A percentile compares a stretch with the other conserved stretches of the same genome.
Evolutionary conservation across 2,329 filamentous ascomycete genomes (phyloP).

Genomic region (Apiospora arundinis): DNA sequence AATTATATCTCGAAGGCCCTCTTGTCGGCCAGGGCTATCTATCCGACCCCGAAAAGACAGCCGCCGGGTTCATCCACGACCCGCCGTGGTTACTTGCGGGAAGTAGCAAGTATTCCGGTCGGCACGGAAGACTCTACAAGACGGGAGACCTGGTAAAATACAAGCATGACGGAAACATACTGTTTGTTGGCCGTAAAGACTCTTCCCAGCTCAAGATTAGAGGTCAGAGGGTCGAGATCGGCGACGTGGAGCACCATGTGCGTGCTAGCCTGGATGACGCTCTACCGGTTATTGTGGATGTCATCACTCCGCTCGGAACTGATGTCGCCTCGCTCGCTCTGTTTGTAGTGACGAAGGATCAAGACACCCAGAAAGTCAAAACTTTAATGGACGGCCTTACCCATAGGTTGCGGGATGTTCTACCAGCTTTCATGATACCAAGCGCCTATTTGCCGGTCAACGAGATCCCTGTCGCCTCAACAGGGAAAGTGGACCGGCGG

Average conservation of each 20-base stretch:
- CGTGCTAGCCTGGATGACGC: slow-evolving; percentile 20
- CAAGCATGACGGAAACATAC: slow-evolving; percentile 36
- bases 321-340: background rate
- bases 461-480: background rate
- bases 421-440: slow-evolving; percentile 38
- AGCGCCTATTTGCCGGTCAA: slow-evolving; percentile 10
- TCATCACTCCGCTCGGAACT: slow-evolving; percentile 24
- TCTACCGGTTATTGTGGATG: slow-evolving; percentile 36
- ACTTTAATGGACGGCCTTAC: background rate
- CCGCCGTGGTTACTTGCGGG: slow-evolving; percentile 21
- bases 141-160: slow-evolving; percentile 45
- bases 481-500: slow-evolving; percentile 22
- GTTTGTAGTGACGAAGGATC: background rate
- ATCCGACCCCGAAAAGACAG: slow-evolving; percentile 22
- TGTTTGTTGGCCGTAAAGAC: slow-evolving; percentile 50
- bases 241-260: slow-evolving; percentile 33
- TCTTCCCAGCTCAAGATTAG: slow-evolving; percentile 53
- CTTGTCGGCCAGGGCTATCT: slow-evolving; percentile 25
- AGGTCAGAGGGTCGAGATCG: slow-evolving; percentile 56
- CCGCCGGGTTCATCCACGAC: slow-evolving; percentile 23
- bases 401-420: slow-evolving; percentile 19
- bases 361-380: background rate
- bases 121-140: slow-evolving; percentile 27
- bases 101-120: background rate
- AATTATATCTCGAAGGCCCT: slow-evolving; percentile 25